Conservation (phyloP, 352 stramenopile genomes). For the Pythium monospermum region DNA sequence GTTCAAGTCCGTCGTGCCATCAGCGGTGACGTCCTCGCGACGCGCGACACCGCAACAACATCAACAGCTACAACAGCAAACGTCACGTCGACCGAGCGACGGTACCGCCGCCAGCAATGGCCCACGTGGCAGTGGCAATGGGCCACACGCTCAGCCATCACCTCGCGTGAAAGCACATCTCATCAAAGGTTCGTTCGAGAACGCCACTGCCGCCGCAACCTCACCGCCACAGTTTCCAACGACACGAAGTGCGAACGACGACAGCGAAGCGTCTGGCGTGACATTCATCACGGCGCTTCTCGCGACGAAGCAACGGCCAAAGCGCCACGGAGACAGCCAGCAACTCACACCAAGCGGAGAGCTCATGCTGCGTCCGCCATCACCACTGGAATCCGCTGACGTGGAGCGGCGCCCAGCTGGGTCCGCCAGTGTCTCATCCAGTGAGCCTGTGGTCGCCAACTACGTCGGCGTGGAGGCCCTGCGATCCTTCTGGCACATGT, state of each 20-base stretch:
- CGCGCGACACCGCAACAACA: constrained; percentile 10
- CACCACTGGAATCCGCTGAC: constrained; percentile 42
- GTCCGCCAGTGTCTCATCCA: constrained; percentile 3
- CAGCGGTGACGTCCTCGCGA: constrained; percentile 13
- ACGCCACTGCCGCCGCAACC: background rate
- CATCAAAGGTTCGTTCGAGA: background rate
- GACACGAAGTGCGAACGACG: background rate
- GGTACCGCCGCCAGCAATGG: background rate
- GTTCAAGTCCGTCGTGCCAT: constrained; percentile 20
- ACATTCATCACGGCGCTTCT: constrained; percentile 51
- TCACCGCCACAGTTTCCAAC: background rate
- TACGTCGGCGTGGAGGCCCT: constrained; percentile 62
- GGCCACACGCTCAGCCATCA: constrained; percentile 7
- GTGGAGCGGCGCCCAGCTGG: constrained; percentile 18
- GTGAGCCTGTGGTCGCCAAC: constrained; percentile 32
- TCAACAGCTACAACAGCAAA: constrained; percentile 1
- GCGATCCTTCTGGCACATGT: constrained; percentile 62
- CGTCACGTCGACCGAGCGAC: constrained; percentile 21
- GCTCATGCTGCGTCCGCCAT: constrained; percentile 39
- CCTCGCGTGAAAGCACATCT: constrained; percentile 20
- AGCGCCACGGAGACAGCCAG: background rate
- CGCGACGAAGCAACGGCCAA: constrained; percentile 17
- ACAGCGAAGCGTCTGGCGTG: background rate
- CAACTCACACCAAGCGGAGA: background rate
- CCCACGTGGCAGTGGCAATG: background rate